Evolutionary conservation across 2,329 filamentous ascomycete species (phyloP), one percentile per base, ranked within the genome.

Genomic region (Exophiala phaeomuriformis): DNA sequence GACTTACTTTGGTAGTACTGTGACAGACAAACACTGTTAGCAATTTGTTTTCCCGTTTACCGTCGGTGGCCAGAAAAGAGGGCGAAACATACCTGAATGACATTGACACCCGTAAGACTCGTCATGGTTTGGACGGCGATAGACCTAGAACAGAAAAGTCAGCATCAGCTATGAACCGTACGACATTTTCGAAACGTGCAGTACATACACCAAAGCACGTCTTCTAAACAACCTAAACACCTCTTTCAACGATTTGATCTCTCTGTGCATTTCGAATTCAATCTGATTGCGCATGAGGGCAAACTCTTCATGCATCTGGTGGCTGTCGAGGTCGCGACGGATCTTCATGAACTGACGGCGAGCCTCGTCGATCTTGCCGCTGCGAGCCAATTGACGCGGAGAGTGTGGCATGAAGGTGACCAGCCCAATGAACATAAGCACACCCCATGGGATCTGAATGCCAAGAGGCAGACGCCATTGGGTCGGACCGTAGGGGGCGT

Each of bases 261-360:
- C 78, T 4, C 79, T 68, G 59, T 77, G 69, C 73, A 76, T 77
- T 77, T 95, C 90, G 68, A 91, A 90, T 72, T 88, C 86, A 72
- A 91, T 82, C 77, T 94, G 95, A 73, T 88, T 88, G 55, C 91
- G 78, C 62, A 95, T 88, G 74, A 94, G 88, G 33, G 85, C 80
- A 44, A 94, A 79, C 72, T 95, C 89, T 57, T 81, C 74, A 71
- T 85, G 81, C 71, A 94, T 83, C 69, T 81, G 89, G 59, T 85
- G 79, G 29, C 85, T 90, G 50, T 85, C 80, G 44, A 85, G 78
- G 74, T 94, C 86, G 56, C 86, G 86, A 66, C 89, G 86, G 36
- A 95, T 80, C 55, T 77, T 78, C 54, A 80, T 71, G 6, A 94
- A 79, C 7, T 81, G 73, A 1, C 70, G 55, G 54, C 82, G 78